Evolutionary conservation across 768 basidiomycete genomes (phyloP), one percentile per base, ranked within the genome.

Genomic region (Amanita brunnescens): DNA sequence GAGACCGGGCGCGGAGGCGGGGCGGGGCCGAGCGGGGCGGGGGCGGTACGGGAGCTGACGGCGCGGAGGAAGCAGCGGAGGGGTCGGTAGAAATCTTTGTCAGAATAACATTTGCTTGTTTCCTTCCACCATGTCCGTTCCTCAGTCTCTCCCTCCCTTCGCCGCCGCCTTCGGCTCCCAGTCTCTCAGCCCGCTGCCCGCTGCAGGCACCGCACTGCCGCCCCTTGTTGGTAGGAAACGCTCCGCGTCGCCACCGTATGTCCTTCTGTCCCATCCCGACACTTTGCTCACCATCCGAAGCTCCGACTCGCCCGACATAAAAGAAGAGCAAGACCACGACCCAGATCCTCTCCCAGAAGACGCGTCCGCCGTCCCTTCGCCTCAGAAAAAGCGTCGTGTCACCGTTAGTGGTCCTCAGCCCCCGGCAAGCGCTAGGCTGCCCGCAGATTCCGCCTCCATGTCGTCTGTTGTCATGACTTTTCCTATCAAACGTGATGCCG

Each of bases 131-230:
- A 76, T 76, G 74, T 71, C 75, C 55, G 64, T 68, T 54, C 67
- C 71, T 54, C 83, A 81, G 64, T 82, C 85, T 8, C 78, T 90
- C 34, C 87, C 87, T 35, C 85, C 87, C 38, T 90, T 90, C 65
- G 81, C 83, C 1, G 82, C 85, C 68, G 79, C 87, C 0, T 90
- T 90, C 68, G 79, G 75, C 62, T 69, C 58, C 47, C 75, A 76
- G 1, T 79, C 81, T 5, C 66, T 85, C 49, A 70, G 63, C 65
- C 73, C 67, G 53, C 72, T 80, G 18, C 64, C 76, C 1, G 63
- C 70, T 32, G 67, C 69, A 51, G 77, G 68, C 65, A 83, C 81
- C 64, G 65, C 79, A 37, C 70, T 87, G 2, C 85, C 86, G 9
- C 85, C 84, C 49, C 29, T 24, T 2, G 6, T 44, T 23, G 9